These are phyloP conservation scores for Agaricus bisporus DNA, from an alignment of 768 basidiomycete species.

Conservation along the genomic window DNA sequence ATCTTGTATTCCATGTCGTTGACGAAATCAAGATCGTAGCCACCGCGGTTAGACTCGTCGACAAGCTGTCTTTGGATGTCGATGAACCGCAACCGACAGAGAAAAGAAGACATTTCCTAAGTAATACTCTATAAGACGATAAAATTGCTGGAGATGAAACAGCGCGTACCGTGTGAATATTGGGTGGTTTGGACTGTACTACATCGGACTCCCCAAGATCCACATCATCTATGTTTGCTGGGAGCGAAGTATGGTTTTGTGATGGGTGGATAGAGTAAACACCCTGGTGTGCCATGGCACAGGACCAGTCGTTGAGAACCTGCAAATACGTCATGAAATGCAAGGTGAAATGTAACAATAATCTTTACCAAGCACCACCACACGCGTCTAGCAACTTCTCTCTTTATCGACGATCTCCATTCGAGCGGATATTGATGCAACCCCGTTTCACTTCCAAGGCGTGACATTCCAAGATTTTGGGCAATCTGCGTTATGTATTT, in stretches of 20 bases:
- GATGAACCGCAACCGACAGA: slow-evolving; percentile 17
- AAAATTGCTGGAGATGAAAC: not conserved
- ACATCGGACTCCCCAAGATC: slow-evolving; percentile 18
- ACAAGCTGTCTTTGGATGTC: slow-evolving; percentile 19
- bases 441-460: slow-evolving; percentile 20
- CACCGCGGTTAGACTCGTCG: slow-evolving; percentile 20
- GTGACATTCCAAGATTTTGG: slow-evolving; percentile 22
- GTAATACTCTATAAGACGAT: not conserved
- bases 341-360: not conserved
- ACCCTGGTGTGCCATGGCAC: slow-evolving; percentile 21
- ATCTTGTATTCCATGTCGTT: slow-evolving; percentile 18
- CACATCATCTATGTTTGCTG: slow-evolving; percentile 20
- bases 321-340: not conserved
- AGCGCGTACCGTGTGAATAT: slow-evolving; percentile 16
- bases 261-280: slow-evolving; percentile 21
- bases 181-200: slow-evolving; percentile 12
- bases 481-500: slow-evolving; percentile 14
- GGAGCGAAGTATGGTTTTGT: slow-evolving; percentile 22
- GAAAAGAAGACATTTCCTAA: slow-evolving; percentile 21
- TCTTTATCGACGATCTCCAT: slow-evolving; percentile 20
- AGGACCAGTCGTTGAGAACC: slow-evolving; percentile 23
- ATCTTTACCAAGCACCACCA: slow-evolving; percentile 21
- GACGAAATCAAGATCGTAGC: slow-evolving; percentile 16
- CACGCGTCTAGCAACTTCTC: slow-evolving; percentile 19
- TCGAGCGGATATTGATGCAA: slow-evolving; percentile 15